Base-by-base conservation (phyloP, 2,329 filamentous ascomycete genomes). In the Colletotrichum tanaceti region DNA sequence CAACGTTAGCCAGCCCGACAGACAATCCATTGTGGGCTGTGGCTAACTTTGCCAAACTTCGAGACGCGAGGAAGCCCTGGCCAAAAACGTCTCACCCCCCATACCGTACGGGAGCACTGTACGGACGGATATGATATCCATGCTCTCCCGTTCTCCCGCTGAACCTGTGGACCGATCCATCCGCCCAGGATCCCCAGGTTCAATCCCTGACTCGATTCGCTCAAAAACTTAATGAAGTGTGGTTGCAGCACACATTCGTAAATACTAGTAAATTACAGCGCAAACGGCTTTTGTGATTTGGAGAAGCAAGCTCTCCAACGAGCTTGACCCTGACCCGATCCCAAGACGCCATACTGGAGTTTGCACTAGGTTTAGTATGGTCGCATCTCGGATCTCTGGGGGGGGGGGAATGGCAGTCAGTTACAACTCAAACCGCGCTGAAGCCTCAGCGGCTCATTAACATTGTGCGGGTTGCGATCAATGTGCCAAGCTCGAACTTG, bases 61-160 rank as follows among this genome's bases (percentile, higher is more conserved):
- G 38, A 63, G 43, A 60, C 62, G 62, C 65, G 49, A 68, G 65
- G 65, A 55, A 43, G 22, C 55, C 65, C 57, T 58, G 47, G 49
- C 49, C 61, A 24, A 4, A 24, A 18, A 39, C 38, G 28, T n/a
- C 55, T 50, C 63, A 46, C 49, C 62, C 47, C 65, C 62, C 62
- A 49, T 68, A 61, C 65, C 65, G 62, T 68, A 65, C 65, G 65
- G 65, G 62, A 65, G 38, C 65, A 68, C 65, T 68, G 65, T n/a
- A n/a, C n/a, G n/a, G n/a, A n/a, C n/a, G n/a, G n/a, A n/a, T 68
- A 50, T 32, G 35, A 22, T 44, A 68, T 68, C 65, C 65, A 68
- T 68, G 65, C 58, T 57, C 57, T 68, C 62, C 65, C 65, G 65
- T 50, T 32, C 53, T 68, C 65, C 65, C 65, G 65, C 65, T 65